phyloP scores from a whole-genome alignment of 2,329 filamentous ascomycete species.

The Penicillium sp. region DNA sequence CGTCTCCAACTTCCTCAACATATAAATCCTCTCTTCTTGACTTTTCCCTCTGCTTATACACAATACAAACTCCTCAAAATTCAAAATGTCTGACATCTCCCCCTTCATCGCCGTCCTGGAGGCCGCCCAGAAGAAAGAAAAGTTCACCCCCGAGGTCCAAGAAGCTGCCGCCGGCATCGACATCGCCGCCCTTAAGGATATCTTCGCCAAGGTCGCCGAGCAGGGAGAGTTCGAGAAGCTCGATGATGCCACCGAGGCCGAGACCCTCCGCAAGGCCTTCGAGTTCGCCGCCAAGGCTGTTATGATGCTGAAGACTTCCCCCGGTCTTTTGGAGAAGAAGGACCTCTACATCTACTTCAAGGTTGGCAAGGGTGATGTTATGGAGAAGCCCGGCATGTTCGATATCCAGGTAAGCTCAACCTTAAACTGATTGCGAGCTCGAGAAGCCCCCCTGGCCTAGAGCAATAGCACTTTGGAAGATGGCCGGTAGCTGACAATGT shows the following conservation, averaged over 20 bases:
- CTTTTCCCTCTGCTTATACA: not conserved
- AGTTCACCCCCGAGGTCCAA: slow-evolving; percentile 31
- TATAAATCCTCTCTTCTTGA: not conserved
- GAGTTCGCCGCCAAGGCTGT: slow-evolving; percentile 33
- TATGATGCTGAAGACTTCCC: slow-evolving; percentile 28
- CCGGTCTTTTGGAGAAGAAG: slow-evolving; percentile 27
- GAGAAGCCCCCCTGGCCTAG: not conserved
- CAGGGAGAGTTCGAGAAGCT: slow-evolving; percentile 17
- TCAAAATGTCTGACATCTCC: slow-evolving; percentile 30
- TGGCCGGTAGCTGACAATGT: slow-evolving; percentile 16
- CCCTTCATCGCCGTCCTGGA: slow-evolving; percentile 28
- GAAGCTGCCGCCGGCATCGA: slow-evolving; percentile 26
- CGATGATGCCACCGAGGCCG: slow-evolving; percentile 14
- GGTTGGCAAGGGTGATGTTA: slow-evolving; percentile 31
- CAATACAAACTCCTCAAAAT: not conserved
- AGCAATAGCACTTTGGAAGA: not conserved
- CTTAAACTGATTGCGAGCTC: not conserved
- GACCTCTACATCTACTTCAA: slow-evolving; percentile 43
- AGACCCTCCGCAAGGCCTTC: slow-evolving; percentile 25
- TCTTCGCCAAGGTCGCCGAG: slow-evolving; percentile 14
- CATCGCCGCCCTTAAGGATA: slow-evolving; percentile 24
- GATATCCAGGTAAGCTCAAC: slow-evolving; percentile 39
- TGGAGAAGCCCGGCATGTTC: slow-evolving; percentile 37
- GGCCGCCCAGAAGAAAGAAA: slow-evolving; percentile 26
- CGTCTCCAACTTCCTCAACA: slow-evolving; percentile 12